Conservation (phyloP, 345 rosid species). For the Barbarea vulgaris region DNA sequence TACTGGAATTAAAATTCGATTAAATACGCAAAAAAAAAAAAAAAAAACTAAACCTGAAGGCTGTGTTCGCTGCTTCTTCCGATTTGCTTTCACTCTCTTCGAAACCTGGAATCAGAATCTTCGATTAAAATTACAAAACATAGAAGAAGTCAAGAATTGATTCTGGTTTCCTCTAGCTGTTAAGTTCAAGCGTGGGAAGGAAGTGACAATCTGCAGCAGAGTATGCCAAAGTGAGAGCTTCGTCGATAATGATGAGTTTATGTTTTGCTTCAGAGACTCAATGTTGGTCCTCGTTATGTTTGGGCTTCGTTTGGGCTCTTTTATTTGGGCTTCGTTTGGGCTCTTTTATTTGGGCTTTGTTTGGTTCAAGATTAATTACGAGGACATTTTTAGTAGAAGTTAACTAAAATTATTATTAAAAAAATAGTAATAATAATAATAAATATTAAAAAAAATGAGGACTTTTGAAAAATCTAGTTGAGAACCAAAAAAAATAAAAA, state of each 20-base stretch:
- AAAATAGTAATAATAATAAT: too few relatives aligned
- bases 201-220: slow-evolving; percentile 3
- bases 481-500: too few relatives aligned
- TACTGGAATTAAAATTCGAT: neutral
- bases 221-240: too few relatives aligned
- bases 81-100: slow-evolving; percentile 6
- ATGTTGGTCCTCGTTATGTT: neutral
- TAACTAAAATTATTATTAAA: too few relatives aligned
- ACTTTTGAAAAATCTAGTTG: too few relatives aligned
- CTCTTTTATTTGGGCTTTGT: neutral
- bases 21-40: neutral
- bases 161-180: neutral
- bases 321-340: neutral
- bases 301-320: neutral
- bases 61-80: slow-evolving; percentile 11
- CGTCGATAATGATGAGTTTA: neutral
- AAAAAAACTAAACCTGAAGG: slow-evolving; percentile 27
- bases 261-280: neutral
- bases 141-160: neutral
- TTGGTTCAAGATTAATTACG: too few relatives aligned
- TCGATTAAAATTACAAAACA: neutral
- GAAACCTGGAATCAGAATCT: slow-evolving; percentile 5
- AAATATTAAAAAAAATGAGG: too few relatives aligned
- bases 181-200: neutral
- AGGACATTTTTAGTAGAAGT: too few relatives aligned